These are phyloP conservation scores for Mucor plumbeus DNA, from an alignment of 371 early-diverging fungal genomes.

Conservation along the genomic window DNA sequence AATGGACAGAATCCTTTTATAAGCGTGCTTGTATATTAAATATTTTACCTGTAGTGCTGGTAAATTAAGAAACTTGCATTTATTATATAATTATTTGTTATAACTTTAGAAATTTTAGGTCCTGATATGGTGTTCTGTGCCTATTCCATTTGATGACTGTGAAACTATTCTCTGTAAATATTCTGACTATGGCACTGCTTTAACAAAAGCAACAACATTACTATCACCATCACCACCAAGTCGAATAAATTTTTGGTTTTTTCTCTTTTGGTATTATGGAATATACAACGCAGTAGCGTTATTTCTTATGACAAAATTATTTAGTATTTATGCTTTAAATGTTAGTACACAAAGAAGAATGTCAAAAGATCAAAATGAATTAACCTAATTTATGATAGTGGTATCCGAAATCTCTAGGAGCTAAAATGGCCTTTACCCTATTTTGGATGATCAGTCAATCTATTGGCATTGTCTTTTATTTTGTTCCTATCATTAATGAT, in stretches of 20 bases:
- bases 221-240: conserved; percentile 23
- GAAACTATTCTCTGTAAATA: conserved; percentile 23
- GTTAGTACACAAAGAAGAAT: conserved; percentile 14
- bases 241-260: conserved; percentile 76
- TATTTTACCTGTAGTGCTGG: conserved; percentile 49
- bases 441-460: conserved; percentile 70
- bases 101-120: conserved; percentile 22
- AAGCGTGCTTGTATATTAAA: conserved; percentile 45
- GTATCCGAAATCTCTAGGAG: conserved; percentile 74
- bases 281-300: conserved; percentile 74
- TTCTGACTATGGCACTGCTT: conserved; percentile 20
- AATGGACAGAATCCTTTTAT: conserved; percentile 56
- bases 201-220: conserved; percentile 12
- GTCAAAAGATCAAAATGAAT: conserved; percentile 10
- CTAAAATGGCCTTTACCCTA: conserved; percentile 59
- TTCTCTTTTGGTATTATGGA: conserved; percentile 78
- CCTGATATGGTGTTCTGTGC: conserved; percentile 42
- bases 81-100: no score
- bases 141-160: conserved; percentile 42
- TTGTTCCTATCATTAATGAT: conserved; percentile 48
- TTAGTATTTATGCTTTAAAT: conserved; percentile 76
- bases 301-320: conserved; percentile 72
- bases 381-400: conserved; percentile 39
- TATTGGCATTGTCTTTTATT: conserved; percentile 62
- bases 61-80: conserved; percentile 20